Percentiles rank a stretch among this genome's conserved stretches.
phyloP scores from a whole-genome alignment of 2,329 filamentous ascomycete genomes.

The Sclerotinia sclerotiorum region DNA sequence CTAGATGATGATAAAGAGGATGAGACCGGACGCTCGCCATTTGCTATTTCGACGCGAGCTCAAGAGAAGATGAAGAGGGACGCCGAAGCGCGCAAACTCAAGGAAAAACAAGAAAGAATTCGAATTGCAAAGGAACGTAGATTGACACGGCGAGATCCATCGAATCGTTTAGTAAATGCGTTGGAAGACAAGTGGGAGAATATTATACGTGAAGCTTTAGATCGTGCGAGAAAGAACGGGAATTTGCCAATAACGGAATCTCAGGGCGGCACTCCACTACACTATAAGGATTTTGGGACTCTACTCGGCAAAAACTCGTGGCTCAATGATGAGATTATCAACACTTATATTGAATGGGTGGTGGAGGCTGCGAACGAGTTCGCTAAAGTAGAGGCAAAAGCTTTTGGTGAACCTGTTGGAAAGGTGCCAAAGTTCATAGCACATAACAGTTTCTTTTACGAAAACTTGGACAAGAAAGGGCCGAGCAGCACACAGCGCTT shows the following conservation, averaged over 20 bases:
- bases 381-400: conserved; percentile 45
- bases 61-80: conserved; percentile 12
- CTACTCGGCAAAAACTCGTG: conserved; percentile 58
- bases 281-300: conserved; percentile 61
- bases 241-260: conserved; percentile 46
- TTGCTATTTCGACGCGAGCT: conserved; percentile 14
- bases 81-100: conserved; percentile 20
- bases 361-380: conserved; percentile 59
- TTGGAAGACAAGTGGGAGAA: conserved; percentile 45
- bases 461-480: conserved; percentile 51
- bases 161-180: conserved; percentile 32
- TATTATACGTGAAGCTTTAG: conserved; percentile 40
- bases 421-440: conserved; percentile 60
- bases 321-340: conserved; percentile 78
- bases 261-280: conserved; percentile 52
- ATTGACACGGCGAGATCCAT: conserved; percentile 32
- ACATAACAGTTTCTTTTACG: conserved; percentile 67
- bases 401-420: conserved; percentile 42
- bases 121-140: conserved; percentile 34
- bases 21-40: neutral
- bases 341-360: conserved; percentile 62
- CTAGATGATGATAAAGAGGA: conserved; percentile 10
- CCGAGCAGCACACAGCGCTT: conserved; percentile 52
- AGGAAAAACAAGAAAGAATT: conserved; percentile 28
- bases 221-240: conserved; percentile 33